phyloP scores from a whole-genome alignment of 177 flowering plant genomes.

The Vitis hybrid region DNA sequence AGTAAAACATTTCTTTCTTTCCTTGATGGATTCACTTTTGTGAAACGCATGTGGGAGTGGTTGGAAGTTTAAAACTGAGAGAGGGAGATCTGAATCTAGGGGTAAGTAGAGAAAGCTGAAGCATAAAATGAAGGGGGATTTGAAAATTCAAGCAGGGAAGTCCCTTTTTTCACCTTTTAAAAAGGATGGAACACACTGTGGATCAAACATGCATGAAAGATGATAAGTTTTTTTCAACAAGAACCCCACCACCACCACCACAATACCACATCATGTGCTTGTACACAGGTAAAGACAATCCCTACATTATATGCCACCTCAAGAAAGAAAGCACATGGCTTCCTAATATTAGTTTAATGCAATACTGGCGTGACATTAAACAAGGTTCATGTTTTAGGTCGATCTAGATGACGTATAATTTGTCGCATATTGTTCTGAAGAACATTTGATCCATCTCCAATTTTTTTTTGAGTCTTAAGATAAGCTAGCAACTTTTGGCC shows the following conservation, averaged over 20 bases:
- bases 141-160: constrained; percentile 7
- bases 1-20: not conserved
- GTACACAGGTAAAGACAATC: not conserved
- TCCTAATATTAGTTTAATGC: constrained; percentile 15
- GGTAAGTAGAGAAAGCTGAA: not conserved
- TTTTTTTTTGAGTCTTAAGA: too few relatives aligned
- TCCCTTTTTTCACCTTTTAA: not conserved
- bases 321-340: constrained; percentile 30
- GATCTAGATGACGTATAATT: not conserved
- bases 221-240: not conserved
- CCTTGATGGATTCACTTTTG: constrained; percentile 5
- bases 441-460: not conserved
- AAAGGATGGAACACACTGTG: constrained; percentile 16
- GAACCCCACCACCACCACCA: constrained; percentile 12
- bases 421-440: not conserved
- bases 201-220: constrained; percentile 25
- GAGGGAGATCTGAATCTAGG: constrained; percentile 12
- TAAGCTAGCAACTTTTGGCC: too few relatives aligned
- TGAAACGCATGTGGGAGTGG: constrained; percentile 33
- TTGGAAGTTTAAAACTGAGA: constrained; percentile 12
- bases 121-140: constrained; percentile 6
- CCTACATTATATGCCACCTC: constrained; percentile 16
- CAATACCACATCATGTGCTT: constrained; percentile 36
- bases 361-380: not conserved
- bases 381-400: not conserved